phyloP scores from a whole-genome alignment of 257 asterid genomes.

The Plantago major region DNA sequence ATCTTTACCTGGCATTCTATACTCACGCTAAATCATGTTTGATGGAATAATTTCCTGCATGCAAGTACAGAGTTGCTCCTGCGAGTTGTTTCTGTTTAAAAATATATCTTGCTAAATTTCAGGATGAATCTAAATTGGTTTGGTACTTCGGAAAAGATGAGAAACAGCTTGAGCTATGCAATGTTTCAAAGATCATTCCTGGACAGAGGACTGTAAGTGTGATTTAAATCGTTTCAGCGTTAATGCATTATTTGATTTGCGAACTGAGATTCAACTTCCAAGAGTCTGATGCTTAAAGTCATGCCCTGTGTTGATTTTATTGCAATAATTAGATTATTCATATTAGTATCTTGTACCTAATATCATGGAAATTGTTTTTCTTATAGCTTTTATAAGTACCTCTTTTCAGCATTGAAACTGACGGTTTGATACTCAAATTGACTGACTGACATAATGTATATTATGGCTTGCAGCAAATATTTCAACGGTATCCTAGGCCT shows the following conservation, averaged over 20 bases:
- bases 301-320: conserved; percentile 16
- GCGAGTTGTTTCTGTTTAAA: conserved; percentile 11
- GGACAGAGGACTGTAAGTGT: conserved; percentile 96
- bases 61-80: background rate
- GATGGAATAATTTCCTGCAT: too few species aligned
- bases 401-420: background rate
- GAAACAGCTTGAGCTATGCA: conserved; percentile 69
- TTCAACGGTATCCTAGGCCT: conserved; percentile 90
- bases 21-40: too few species aligned
- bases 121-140: conserved; percentile 84
- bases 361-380: background rate
- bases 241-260: conserved; percentile 8
- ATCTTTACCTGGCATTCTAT: background rate
- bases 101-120: conserved; percentile 26
- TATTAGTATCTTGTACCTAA: background rate
- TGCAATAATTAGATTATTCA: conserved; percentile 3
- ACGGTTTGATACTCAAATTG: conserved; percentile 10
- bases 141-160: conserved; percentile 90
- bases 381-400: background rate
- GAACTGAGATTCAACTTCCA: background rate
- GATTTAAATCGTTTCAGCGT: conserved; percentile 6
- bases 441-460: conserved; percentile 16
- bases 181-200: conserved; percentile 75
- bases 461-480: conserved; percentile 52
- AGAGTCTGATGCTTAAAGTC: background rate